Conservation (phyloP, 2,329 filamentous ascomycete genomes). For the Phyllosticta citrichinensis region DNA sequence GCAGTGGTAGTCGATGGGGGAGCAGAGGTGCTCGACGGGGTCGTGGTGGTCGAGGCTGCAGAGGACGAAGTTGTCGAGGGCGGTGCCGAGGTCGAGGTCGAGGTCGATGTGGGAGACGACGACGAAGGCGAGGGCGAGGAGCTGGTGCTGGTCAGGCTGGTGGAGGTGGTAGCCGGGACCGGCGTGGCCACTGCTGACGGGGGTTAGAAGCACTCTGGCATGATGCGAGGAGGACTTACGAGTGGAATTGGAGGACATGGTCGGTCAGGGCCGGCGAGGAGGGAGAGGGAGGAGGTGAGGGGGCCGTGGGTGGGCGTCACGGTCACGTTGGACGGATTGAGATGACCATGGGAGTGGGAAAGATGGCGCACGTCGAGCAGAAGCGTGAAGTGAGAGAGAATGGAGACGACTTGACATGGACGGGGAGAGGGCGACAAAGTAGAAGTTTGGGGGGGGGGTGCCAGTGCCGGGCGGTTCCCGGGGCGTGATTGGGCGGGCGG, state of each 20-base stretch:
- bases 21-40: not conserved
- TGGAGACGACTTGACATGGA: not conserved
- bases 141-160: not conserved
- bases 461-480: not conserved
- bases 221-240: slow-evolving; percentile 1
- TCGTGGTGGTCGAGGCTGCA: not conserved
- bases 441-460: not conserved
- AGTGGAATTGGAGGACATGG: slow-evolving; percentile 5
- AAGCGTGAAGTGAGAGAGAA: not conserved
- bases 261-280: not conserved
- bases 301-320: not conserved
- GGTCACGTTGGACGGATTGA: not conserved
- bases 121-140: not conserved
- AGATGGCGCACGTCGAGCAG: not conserved
- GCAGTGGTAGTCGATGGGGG: not conserved
- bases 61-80: slow-evolving; percentile 2
- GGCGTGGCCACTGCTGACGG: not conserved
- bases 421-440: not conserved
- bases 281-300: not conserved
- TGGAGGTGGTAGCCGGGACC: not conserved
- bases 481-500: not conserved
- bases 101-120: slow-evolving; percentile 1
- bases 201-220: not conserved
- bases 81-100: slow-evolving; percentile 1
- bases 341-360: not conserved